Base-by-base conservation (phyloP, 2,329 filamentous ascomycete genomes). In the Grosmannia huntii region DNA sequence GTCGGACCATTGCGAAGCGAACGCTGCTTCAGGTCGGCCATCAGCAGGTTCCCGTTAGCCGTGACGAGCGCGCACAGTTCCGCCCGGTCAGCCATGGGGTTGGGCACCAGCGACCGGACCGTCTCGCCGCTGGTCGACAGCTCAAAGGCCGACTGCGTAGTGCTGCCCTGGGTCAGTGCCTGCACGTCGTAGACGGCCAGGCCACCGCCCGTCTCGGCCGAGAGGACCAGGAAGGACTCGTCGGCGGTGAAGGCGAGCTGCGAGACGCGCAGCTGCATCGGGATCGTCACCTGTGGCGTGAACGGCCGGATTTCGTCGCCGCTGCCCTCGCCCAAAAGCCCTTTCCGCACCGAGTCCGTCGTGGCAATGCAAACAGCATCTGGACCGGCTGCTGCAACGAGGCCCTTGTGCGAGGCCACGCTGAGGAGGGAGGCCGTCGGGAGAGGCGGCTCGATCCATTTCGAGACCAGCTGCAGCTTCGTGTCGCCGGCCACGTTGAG, bases 201-300 rank as follows among this genome's bases (percentile, higher is more conserved):
- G 5, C 90, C 90, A 38, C 90, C 87, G 12, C 88, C 87, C 57
- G 80, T 76, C 70, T 96, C 89, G 3, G 89, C 89, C 12, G 89
- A 90, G 28, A 96, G 76, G 41, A 96, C 81, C 60, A 99, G 75
- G 64, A 87, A 90, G 65, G 83, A 83, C 68, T 96, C 95, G 66
- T 95, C 89, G n/a, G 89, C 82, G 0, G 90, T 92, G 69, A 99
- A 99, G 19, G 86, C 84, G 23, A 99, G 77, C 69, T 99, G 94
- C 12, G 90, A 95, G 57, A 96, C 81, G 64, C 87, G 84, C 66
- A 84, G 80, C 11, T 87, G 82, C 66, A 95, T 79, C 1, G 84
- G 76, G 7, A 97, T 79, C 60, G 78, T 86, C 56, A 88, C 75
- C 68, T 92, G 83, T 3, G 91, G 87, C 60, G 83, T 75, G 66